Evolutionary conservation across 2,329 filamentous ascomycete species (phyloP).

Genomic region (Cladosporium velox): DNA sequence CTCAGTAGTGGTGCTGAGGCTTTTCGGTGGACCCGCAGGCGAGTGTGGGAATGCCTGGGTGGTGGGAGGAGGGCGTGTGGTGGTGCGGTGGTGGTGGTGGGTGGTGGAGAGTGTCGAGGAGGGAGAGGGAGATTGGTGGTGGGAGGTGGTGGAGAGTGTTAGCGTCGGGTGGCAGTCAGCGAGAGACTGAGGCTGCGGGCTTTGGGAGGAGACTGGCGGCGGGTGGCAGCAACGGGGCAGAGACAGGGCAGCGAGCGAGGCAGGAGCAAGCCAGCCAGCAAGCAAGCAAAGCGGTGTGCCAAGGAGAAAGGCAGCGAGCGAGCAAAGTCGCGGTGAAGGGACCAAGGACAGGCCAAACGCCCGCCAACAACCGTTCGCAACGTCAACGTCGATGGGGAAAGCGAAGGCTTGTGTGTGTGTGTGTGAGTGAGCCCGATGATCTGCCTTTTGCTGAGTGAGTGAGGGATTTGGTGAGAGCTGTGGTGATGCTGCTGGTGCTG

Average conservation of each 20-base stretch:
- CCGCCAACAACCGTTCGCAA: neutral
- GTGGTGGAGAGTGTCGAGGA: neutral
- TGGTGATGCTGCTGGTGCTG: neutral
- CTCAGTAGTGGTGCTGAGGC: slow-evolving; percentile 21
- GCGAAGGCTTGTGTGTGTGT: neutral
- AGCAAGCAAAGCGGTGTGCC: slow-evolving; percentile 7
- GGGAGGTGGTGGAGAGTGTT: neutral
- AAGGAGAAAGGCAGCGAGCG: slow-evolving; percentile 1
- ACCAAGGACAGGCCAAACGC: neutral
- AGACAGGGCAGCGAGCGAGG: neutral
- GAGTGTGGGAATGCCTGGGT: neutral
- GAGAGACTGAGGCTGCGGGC: slow-evolving; percentile 13
- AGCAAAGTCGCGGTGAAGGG: slow-evolving; percentile 3
- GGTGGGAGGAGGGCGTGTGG: neutral
- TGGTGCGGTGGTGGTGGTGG: neutral
- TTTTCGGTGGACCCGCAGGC: neutral
- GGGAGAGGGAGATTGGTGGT: slow-evolving; percentile 6
- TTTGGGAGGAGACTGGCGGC: slow-evolving; percentile 17
- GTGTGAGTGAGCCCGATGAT: neutral
- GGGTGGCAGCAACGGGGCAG: neutral
- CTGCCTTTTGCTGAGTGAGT: neutral
- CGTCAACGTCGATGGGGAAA: neutral
- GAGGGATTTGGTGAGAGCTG: neutral
- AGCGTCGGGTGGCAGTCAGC: slow-evolving; percentile 7
- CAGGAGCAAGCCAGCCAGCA: slow-evolving; percentile 2